Evolutionary conservation across 352 stramenopile species (phyloP).

Genomic region (Phytophthora fragariaefolia): DNA sequence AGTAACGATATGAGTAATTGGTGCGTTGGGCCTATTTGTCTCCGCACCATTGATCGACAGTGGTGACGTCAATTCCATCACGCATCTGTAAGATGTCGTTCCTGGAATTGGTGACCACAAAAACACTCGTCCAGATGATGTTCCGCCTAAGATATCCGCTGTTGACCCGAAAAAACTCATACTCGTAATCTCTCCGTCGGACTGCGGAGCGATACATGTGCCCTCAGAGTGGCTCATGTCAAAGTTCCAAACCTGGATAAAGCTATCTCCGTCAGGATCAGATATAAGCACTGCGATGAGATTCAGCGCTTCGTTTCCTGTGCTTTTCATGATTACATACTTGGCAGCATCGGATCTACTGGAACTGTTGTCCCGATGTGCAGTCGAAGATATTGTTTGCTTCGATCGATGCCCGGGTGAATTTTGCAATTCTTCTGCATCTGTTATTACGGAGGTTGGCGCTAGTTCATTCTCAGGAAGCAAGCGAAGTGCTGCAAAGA

Average conservation of each 20-base stretch:
- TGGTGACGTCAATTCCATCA: constrained; percentile 23
- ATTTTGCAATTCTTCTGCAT: neutral
- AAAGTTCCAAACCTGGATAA: constrained; percentile 83
- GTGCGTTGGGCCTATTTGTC: neutral
- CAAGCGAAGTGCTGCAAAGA: constrained; percentile 65
- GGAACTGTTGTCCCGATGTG: neutral
- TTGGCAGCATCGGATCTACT: constrained; percentile 12
- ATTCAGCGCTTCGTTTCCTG: constrained; percentile 59
- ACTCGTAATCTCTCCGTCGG: constrained; percentile 59
- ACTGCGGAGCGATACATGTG: constrained; percentile 47
- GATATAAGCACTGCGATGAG: constrained; percentile 54
- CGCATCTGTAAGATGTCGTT: constrained; percentile 34
- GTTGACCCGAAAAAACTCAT: constrained; percentile 57
- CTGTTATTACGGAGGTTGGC: neutral
- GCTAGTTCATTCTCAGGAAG: constrained; percentile 31
- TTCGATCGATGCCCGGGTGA: neutral
- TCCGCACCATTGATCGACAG: neutral
- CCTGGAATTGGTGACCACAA: constrained; percentile 46
- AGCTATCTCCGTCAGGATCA: constrained; percentile 53
- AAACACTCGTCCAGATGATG: constrained; percentile 49
- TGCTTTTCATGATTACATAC: constrained; percentile 60
- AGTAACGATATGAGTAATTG: constrained; percentile 27
- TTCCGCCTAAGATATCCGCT: constrained; percentile 58
- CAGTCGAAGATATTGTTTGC: too few species aligned
- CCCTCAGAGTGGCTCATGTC: constrained; percentile 69